Base-by-base conservation (phyloP, 345 rosid genomes). In the Gossypium stocksii region DNA sequence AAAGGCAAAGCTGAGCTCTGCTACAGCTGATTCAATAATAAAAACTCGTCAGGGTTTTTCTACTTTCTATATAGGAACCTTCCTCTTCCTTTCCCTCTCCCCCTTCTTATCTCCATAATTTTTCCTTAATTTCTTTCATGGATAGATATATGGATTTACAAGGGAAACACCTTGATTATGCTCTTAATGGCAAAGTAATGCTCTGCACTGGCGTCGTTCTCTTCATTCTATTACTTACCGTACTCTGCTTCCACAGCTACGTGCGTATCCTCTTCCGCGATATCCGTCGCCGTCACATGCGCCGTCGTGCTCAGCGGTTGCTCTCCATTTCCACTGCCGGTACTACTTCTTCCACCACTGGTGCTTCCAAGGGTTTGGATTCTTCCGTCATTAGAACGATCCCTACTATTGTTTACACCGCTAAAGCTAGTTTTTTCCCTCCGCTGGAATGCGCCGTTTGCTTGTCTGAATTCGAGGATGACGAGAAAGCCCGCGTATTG, bases 391-490 rank as follows among this genome's bases (percentile, higher is more conserved):
- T 90, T 29, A 82, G 81, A 52, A 79, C 82, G 20, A 86, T 92
- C 43, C 93, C 93, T 22, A 72, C 85, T 63, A 89, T 94, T 74
- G 75, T 82, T 41, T 86, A 81, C 80, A 69, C 83, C 2, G 20
- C 79, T 15, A 53, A 73, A 41, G 16, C 74, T 34, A 79, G 72
- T 23, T 72, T 64, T 29, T 62, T 72, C 23, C 80, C 80, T 34
- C 58, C 70, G 23, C 78, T 71, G 13, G 89, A 86, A 63, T 90
- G 97, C 74, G 84, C 92, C 25, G 90, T 92, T 44, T 94, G 98
- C 82, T 77, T 92, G 75, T 89, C 87, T 3, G 97, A 92, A 69
- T 94, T 94, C 65, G 87, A 89, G 53, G 84, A 88, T 66, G 84
- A 85, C 2, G 97, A 94, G 69, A 56, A 69, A 71, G 97, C 84